Conservation (phyloP, 2,329 filamentous ascomycete genomes). For the Orbilia brochopaga region DNA sequence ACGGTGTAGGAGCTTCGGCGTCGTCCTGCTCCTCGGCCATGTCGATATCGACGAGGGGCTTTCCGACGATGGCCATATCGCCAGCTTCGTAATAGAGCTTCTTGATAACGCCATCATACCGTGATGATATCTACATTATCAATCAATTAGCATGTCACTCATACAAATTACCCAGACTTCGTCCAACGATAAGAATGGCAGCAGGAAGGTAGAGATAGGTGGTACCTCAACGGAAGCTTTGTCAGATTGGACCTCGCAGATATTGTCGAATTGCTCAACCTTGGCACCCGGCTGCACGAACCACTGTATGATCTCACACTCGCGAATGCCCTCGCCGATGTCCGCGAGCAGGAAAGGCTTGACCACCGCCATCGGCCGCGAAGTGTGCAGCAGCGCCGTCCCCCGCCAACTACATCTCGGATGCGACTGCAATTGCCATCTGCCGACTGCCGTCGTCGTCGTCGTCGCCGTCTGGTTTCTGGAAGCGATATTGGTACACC, state of each 20-base stretch:
- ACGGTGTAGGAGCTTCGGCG: conserved; percentile 7
- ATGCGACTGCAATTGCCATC: conserved; percentile 12
- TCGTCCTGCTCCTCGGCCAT: conserved; percentile 61
- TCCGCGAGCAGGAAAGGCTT: conserved; percentile 84
- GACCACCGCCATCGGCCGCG: conserved; percentile 61
- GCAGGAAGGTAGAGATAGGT: too few relatives aligned
- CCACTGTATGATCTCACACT: conserved; percentile 99
- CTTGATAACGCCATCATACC: conserved; percentile 93
- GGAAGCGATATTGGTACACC: conserved; percentile 15
- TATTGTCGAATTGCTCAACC: conserved; percentile 95
- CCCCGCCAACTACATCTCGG: background rate
- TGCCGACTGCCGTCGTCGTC: background rate
- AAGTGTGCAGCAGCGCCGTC: conserved; percentile 56
- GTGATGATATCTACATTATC: conserved; percentile 77
- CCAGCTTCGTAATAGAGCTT: conserved; percentile 94
- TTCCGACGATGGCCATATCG: conserved; percentile 94
- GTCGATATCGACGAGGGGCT: conserved; percentile 93
- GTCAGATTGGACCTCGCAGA: conserved; percentile 98
- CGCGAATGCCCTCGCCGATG: conserved; percentile 95
- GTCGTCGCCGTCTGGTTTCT: background rate
- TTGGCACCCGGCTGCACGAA: conserved; percentile 94
- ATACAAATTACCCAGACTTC: too few relatives aligned
- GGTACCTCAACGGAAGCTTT: conserved; percentile 77
- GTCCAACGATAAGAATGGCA: too few relatives aligned
- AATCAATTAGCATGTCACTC: background rate